These are phyloP conservation scores for Penicillium polonicum DNA, from an alignment of 2,329 filamentous ascomycete genomes.

Conservation along the genomic window DNA sequence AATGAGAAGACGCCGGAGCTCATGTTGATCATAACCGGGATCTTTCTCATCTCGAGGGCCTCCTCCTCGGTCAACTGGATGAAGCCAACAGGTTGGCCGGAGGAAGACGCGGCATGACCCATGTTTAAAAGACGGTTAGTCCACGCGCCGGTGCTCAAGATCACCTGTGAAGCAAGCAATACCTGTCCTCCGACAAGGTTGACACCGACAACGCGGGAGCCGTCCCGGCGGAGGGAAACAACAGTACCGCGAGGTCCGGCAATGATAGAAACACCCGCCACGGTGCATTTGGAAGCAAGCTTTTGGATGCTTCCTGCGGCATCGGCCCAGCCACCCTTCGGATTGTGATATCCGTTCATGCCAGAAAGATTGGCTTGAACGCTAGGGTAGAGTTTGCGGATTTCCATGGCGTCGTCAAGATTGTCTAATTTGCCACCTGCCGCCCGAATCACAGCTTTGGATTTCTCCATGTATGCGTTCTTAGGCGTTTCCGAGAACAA, in stretches of 20 bases:
- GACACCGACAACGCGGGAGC: constrained; percentile 54
- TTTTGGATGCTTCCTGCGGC: constrained; percentile 57
- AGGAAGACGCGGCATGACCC: constrained; percentile 68
- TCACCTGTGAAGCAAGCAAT: constrained; percentile 65
- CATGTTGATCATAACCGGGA: constrained; percentile 58
- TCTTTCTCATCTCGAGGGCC: constrained; percentile 58
- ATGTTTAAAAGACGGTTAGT: constrained; percentile 72
- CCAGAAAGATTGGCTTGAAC: constrained; percentile 57
- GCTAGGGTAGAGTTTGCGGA: constrained; percentile 26
- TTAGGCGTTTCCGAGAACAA: constrained; percentile 27
- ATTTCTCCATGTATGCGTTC: constrained; percentile 29
- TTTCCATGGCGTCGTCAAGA: constrained; percentile 38
- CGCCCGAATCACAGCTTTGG: constrained; percentile 35
- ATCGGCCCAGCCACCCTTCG: constrained; percentile 75
- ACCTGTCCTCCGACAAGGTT: constrained; percentile 49
- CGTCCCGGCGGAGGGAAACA: constrained; percentile 28
- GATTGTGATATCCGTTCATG: constrained; percentile 65
- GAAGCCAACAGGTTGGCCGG: constrained; percentile 76
- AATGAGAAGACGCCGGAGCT: constrained; percentile 50
- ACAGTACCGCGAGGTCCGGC: constrained; percentile 37
- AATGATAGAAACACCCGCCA: constrained; percentile 46
- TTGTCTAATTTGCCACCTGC: constrained; percentile 41
- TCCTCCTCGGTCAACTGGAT: constrained; percentile 69
- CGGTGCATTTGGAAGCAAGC: constrained; percentile 25
- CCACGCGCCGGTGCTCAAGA: constrained; percentile 84